A percentile compares a stretch with the other conserved stretches of the same genome.
phyloP scores from a whole-genome alignment of 371 early-diverging fungal genomes.

The Actinomortierella ambigua region DNA sequence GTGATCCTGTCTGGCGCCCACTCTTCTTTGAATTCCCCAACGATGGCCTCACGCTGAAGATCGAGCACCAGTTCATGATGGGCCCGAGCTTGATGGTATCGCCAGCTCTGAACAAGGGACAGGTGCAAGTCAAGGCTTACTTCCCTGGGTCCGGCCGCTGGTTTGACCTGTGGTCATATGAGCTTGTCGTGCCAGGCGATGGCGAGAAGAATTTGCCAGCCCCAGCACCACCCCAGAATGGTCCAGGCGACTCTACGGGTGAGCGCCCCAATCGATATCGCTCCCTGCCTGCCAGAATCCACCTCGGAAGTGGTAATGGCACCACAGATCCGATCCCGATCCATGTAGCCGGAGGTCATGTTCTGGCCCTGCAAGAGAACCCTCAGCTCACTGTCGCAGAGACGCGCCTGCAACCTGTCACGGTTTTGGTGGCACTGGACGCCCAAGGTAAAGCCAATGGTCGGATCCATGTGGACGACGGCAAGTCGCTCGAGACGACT shows the following conservation, averaged over 20 bases:
- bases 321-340: slow-evolving; percentile 39
- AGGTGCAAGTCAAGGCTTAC: slow-evolving; percentile 50
- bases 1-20: slow-evolving; percentile 59
- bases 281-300: slow-evolving; percentile 15
- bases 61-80: slow-evolving; percentile 63
- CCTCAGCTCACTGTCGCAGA: slow-evolving; percentile 54
- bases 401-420: slow-evolving; percentile 50
- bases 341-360: slow-evolving; percentile 49
- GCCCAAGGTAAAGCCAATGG: slow-evolving; percentile 49
- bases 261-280: slow-evolving; percentile 18
- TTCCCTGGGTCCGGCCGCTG: slow-evolving; percentile 54
- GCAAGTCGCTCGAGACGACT: slow-evolving; percentile 47
- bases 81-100: slow-evolving; percentile 61
- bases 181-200: slow-evolving; percentile 13
- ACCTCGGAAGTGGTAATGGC: not conserved
- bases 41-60: slow-evolving; percentile 43
- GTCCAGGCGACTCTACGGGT: not conserved
- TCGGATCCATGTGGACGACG: slow-evolving; percentile 63
- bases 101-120: slow-evolving; percentile 52
- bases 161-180: slow-evolving; percentile 53
- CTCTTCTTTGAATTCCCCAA: slow-evolving; percentile 61
- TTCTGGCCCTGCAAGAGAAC: slow-evolving; percentile 50
- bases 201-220: slow-evolving; percentile 1
- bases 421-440: slow-evolving; percentile 59
- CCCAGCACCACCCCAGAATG: too few species aligned